Evolutionary conservation across 345 rosid species (phyloP), one percentile per base, ranked within the genome.

Genomic region (Moricandia moricandioides): DNA sequence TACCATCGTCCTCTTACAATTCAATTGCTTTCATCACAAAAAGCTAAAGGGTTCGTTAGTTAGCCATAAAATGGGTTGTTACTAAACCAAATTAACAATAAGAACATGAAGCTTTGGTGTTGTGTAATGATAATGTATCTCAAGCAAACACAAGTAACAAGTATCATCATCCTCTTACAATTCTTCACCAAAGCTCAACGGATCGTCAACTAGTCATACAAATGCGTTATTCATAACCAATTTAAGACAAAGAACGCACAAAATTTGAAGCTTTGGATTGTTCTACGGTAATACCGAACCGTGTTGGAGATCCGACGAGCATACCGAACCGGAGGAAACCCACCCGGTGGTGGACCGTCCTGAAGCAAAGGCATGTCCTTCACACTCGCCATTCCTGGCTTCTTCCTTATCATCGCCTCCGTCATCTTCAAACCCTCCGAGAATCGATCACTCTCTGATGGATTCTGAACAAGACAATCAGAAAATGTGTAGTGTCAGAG

Each of bases 281-380:
- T 21, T 21, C 24, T 21, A 21, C 2, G 24, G 24, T 21, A 21
- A 21, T 2, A 21, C 2, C 24, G 2, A 21, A 21, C 99, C 52
- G 85, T 86, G 80, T 70, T 95, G 27, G 99, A 97, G 80, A 95
- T 95, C 79, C 99, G 89, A 56, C 99, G 96, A 68, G 99, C 97
- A 76, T 81, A 92, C 30, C 98, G 84, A 57, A 92, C 89, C 9
- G 99, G 98, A 7, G 92, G 77, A 62, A 95, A 95, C 10, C 99
- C 99, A 30, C 99, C 98, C 21, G 99, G 98, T 26, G 99, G 99
- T 34, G 98, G 99, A 43, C 99, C 99, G 76, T 95, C 98, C 65
- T 95, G 99, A 54, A 92, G 88, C 66, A 89, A 8, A 0, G 99
- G 98, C 99, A 95, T 95, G 80, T 95, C 99, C 80, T 92, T 95